These are phyloP conservation scores for Neostapfia colusana DNA, from an alignment of 176 grass and related monocot genomes.

Conservation along the genomic window DNA sequence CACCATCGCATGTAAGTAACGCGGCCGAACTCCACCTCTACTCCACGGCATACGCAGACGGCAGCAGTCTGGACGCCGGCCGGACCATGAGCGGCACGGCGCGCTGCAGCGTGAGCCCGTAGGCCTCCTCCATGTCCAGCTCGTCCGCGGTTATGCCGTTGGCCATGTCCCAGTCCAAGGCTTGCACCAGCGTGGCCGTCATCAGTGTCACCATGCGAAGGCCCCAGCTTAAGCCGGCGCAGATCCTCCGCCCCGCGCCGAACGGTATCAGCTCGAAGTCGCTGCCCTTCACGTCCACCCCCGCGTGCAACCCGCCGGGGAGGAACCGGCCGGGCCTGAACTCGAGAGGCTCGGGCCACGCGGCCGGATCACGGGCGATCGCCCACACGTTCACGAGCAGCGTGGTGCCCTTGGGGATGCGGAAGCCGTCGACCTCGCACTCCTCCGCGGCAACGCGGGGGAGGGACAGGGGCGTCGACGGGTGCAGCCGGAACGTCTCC, in stretches of 20 bases:
- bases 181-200: constrained; percentile 48
- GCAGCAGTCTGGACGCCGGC: constrained; percentile 46
- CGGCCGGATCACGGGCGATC: constrained; percentile 51
- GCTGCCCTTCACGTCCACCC: constrained; percentile 44
- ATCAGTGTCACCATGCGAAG: constrained; percentile 59
- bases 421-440: constrained; percentile 57
- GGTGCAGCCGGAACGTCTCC: constrained; percentile 68
- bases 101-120: constrained; percentile 49
- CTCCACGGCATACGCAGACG: constrained; percentile 25
- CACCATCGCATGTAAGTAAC: no score
- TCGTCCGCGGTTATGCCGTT: constrained; percentile 28
- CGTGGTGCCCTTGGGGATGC: constrained; percentile 38
- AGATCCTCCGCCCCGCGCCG: constrained; percentile 60
- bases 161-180: constrained; percentile 54
- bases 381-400: constrained; percentile 71
- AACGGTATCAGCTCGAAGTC: constrained; percentile 66
- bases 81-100: constrained; percentile 40
- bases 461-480: constrained; percentile 67
- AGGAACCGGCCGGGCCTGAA: constrained; percentile 51
- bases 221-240: constrained; percentile 59
- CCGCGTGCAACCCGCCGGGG: constrained; percentile 27
- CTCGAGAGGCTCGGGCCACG: constrained; percentile 48
- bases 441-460: constrained; percentile 48
- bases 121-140: constrained; percentile 71
- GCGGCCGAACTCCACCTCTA: no score